Conservation (phyloP, 768 basidiomycete species). For the Chalciporus pseudorubinellus region DNA sequence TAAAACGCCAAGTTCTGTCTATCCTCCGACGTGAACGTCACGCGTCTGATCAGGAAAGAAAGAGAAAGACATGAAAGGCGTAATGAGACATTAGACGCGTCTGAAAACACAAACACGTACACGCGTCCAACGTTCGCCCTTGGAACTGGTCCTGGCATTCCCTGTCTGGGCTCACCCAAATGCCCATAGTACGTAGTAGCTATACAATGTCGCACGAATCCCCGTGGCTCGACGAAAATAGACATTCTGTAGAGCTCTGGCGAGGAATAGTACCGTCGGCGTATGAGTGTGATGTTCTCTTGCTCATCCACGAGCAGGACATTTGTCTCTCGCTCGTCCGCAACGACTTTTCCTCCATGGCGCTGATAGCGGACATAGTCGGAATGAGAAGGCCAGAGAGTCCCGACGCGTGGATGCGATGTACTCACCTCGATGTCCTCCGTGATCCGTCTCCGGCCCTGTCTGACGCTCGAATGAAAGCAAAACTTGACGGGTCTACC, state of each 20-base stretch:
- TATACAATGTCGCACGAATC: conserved; percentile 27
- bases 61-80: not conserved
- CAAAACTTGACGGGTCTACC: conserved; percentile 24
- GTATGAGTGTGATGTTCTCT: conserved; percentile 23
- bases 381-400: not conserved
- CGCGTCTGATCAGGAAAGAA: conserved; percentile 15
- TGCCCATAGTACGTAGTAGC: conserved; percentile 15
- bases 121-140: not conserved
- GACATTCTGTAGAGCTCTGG: conserved; percentile 11
- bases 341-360: conserved; percentile 20
- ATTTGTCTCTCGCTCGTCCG: conserved; percentile 15
- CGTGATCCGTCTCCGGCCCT: conserved; percentile 18
- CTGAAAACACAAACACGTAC: conserved; percentile 5
- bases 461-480: conserved; percentile 26
- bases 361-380: conserved; percentile 5
- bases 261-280: conserved; percentile 25
- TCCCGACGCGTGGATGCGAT: not conserved
- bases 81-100: not conserved
- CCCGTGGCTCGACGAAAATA: conserved; percentile 23
- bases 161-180: not conserved
- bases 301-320: conserved; percentile 32
- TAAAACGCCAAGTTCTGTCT: conserved; percentile 44
- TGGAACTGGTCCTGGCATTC: conserved; percentile 25
- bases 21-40: conserved; percentile 40
- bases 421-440: conserved; percentile 21